Conservation (phyloP, 495 filamentous ascomycete species). For the Neurospora africana region DNA sequence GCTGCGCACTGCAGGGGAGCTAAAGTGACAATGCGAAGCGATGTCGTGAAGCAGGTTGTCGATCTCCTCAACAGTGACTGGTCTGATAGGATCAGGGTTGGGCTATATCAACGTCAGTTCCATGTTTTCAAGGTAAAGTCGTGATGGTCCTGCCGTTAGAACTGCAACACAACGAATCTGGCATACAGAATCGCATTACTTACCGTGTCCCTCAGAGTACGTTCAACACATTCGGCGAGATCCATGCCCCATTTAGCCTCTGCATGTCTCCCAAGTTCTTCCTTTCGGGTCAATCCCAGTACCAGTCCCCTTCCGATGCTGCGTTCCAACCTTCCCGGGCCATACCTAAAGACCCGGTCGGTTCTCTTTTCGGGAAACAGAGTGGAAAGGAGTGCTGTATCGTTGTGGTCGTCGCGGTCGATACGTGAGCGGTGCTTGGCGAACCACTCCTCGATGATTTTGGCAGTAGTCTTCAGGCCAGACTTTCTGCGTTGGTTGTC, state of each 20-base stretch:
- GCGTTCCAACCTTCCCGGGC: constrained; percentile 46
- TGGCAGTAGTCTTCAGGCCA: constrained; percentile 1
- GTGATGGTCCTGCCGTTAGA: not conserved
- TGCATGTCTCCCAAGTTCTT: constrained; percentile 52
- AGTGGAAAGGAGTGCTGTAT: constrained; percentile 54
- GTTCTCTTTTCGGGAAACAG: constrained; percentile 63
- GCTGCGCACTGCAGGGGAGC: constrained; percentile 50
- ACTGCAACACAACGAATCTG: constrained; percentile 3
- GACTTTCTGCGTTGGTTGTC: constrained; percentile 11
- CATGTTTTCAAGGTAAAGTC: not conserved
- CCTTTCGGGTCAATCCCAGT: constrained; percentile 47
- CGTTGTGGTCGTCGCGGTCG: constrained; percentile 39
- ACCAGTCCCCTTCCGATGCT: constrained; percentile 54
- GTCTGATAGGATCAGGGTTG: constrained; percentile 25
- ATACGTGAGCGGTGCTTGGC: constrained; percentile 40
- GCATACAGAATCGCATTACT: constrained; percentile 13
- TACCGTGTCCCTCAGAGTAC: constrained; percentile 54
- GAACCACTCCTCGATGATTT: constrained; percentile 51
- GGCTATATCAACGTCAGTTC: constrained; percentile 21
- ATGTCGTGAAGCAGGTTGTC: constrained; percentile 52
- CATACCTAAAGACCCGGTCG: constrained; percentile 64
- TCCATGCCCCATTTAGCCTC: constrained; percentile 46
- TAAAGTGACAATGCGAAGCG: constrained; percentile 58
- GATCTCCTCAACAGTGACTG: constrained; percentile 64
- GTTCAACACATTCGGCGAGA: constrained; percentile 58